phyloP scores from a whole-genome alignment of 257 asterid species.

The Coffea eugenioides region DNA sequence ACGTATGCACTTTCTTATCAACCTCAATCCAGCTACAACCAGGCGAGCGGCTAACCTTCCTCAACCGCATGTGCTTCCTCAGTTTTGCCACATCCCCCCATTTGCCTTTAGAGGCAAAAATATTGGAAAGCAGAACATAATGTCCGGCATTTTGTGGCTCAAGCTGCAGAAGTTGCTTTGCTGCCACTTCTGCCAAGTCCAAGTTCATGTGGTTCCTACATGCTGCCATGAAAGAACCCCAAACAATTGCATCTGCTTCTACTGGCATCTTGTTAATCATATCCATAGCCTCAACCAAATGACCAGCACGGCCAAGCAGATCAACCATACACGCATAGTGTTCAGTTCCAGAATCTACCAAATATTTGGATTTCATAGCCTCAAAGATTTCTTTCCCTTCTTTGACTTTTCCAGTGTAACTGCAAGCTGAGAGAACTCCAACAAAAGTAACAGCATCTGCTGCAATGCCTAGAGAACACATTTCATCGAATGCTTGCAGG shows the following conservation, averaged over 20 bases:
- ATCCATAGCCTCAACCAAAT: constrained; percentile 53
- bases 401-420: constrained; percentile 66
- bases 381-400: constrained; percentile 64
- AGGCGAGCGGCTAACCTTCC: constrained; percentile 57
- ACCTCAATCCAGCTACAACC: constrained; percentile 90
- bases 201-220: constrained; percentile 60
- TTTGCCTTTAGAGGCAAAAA: constrained; percentile 61
- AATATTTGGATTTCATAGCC: constrained; percentile 53
- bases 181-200: constrained; percentile 71
- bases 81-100: constrained; percentile 60
- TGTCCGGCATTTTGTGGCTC: constrained; percentile 71
- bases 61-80: constrained; percentile 52
- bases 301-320: constrained; percentile 75
- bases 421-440: constrained; percentile 76
- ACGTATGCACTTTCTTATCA: constrained; percentile 64
- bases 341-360: constrained; percentile 41
- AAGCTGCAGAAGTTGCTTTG: constrained; percentile 52
- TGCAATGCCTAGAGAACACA: constrained; percentile 37
- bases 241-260: constrained; percentile 60
- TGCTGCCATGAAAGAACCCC: constrained; percentile 84
- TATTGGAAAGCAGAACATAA: constrained; percentile 62
- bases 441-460: constrained; percentile 54
- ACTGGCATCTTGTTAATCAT: constrained; percentile 57
- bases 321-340: constrained; percentile 84
- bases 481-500: constrained; percentile 45